Base-by-base conservation (phyloP, 495 filamentous ascomycete genomes). In the Aspergillus cristatus region DNA sequence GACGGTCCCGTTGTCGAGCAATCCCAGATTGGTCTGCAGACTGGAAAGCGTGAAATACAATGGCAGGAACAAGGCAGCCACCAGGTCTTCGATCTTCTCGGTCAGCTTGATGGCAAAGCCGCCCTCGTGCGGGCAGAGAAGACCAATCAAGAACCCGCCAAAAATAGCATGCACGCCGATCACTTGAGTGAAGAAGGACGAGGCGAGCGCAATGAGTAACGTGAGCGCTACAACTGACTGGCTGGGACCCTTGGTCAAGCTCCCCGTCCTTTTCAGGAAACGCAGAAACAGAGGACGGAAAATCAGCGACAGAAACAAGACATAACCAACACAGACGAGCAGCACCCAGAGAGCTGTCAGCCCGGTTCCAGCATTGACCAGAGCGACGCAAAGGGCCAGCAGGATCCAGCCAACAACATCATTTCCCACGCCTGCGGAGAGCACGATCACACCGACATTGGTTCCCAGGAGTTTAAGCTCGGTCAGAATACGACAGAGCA, bases 1-100 rank as follows among this genome's bases (percentile, higher is more conserved):
- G 1, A 85, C 82, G 18, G 81, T 81, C 0, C 86, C 89, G 38
- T 64, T 80, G 45, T 94, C 70, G 35, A 98, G 68, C 13, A 96
- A 68, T 16, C 88, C 91, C 32, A 98, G 65, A 51, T 98, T 81
- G 5, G 91, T 98, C 51, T 72, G 85, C 22, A 98, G 64, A 0
- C 91, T 91, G 16, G 91, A 96, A 7, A 94, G 71, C 3, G 91
- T 86, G 62, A 97, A 98, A 56, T 98, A 98, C 3, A 98, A 79
- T 0, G 91, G 91, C 10, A 96, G 66, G 44, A 98, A 87, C n/a
- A 98, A 67, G 15, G 86, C 76, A 1, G 78, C 75, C 34, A 98
- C 81, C 6, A 98, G 62, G 63, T 98, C 91, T 54, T 98, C 91
- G 36, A 98, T 76, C 67, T 97, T 98, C 53, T 98, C 91, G 0